Percentiles rank a stretch among this genome's conserved stretches.
phyloP scores from a whole-genome alignment of 495 filamentous ascomycete species.

The Tuber melanosporum region DNA sequence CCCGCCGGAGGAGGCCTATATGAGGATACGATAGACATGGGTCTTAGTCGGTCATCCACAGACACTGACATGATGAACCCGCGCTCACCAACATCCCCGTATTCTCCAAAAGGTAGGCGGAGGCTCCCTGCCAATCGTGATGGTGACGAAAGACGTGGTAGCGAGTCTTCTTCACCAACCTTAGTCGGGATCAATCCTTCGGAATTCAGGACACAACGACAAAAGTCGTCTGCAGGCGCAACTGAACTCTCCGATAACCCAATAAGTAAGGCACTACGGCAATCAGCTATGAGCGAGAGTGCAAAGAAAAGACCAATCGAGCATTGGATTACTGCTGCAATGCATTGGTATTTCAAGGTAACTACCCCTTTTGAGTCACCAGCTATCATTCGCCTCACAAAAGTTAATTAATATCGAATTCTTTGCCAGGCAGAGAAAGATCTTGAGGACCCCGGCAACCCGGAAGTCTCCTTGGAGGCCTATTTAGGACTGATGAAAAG shows the following conservation, averaged over 20 bases:
- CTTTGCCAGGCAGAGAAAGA: conserved; percentile 14
- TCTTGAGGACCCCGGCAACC: conserved; percentile 7
- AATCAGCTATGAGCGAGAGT: conserved; percentile 12
- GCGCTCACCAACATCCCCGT: background rate
- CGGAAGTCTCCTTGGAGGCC: conserved; percentile 14
- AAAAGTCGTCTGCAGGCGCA: background rate
- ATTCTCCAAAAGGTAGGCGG: background rate
- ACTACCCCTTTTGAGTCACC: background rate
- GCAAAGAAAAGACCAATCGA: conserved; percentile 20
- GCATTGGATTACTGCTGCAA: conserved; percentile 25
- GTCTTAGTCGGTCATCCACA: conserved; percentile 9
- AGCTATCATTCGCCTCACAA: background rate
- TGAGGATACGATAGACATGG: background rate
- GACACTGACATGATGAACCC: background rate
- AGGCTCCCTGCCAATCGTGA: background rate
- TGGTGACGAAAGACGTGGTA: conserved; percentile 2
- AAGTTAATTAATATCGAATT: conserved; percentile 6
- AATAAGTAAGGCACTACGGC: conserved; percentile 14
- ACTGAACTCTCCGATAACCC: conserved; percentile 12
- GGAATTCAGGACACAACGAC: background rate
- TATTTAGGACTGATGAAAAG: conserved; percentile 28
- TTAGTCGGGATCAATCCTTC: background rate
- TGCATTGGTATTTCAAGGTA: conserved; percentile 31
- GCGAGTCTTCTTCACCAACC: background rate
- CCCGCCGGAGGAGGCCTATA: background rate